Percentiles rank a stretch among this genome's conserved stretches.
These are phyloP conservation scores for Leccinum olivaceopallidum DNA, from an alignment of 768 basidiomycete species.

Conservation along the genomic window DNA sequence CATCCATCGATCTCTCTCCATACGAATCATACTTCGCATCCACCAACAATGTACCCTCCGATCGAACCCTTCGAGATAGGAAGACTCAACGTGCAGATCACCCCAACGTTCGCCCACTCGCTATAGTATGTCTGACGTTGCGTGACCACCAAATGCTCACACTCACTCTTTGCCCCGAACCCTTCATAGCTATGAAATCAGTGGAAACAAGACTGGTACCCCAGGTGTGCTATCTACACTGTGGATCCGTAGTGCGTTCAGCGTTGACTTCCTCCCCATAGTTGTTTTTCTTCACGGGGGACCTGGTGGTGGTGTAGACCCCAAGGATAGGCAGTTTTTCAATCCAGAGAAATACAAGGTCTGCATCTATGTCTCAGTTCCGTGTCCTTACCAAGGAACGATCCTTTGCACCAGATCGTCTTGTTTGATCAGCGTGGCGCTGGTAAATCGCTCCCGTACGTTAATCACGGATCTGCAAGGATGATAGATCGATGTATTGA, in stretches of 20 bases:
- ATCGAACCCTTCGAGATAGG: constrained; percentile 67
- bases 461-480: constrained; percentile 10
- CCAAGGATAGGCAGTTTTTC: constrained; percentile 75
- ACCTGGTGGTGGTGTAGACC: constrained; percentile 75
- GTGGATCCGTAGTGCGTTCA: not conserved
- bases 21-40: not conserved
- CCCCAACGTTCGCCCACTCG: constrained; percentile 49
- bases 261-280: constrained; percentile 25
- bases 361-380: constrained; percentile 2
- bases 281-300: constrained; percentile 87
- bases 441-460: constrained; percentile 84
- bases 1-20: constrained; percentile 21
- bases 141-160: not conserved
- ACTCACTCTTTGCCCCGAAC: constrained; percentile 2
- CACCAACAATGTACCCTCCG: constrained; percentile 59
- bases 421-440: constrained; percentile 90
- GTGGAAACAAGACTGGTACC: constrained; percentile 72
- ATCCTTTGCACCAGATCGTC: constrained; percentile 54
- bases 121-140: constrained; percentile 58
- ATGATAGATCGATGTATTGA: constrained; percentile 5
- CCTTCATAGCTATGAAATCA: constrained; percentile 68
- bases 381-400: constrained; percentile 5
- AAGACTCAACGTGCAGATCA: constrained; percentile 66
- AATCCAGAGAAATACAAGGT: constrained; percentile 86
- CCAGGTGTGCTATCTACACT: constrained; percentile 51